Conservation (phyloP, 495 filamentous ascomycete genomes). For the Peziza echinospora region DNA sequence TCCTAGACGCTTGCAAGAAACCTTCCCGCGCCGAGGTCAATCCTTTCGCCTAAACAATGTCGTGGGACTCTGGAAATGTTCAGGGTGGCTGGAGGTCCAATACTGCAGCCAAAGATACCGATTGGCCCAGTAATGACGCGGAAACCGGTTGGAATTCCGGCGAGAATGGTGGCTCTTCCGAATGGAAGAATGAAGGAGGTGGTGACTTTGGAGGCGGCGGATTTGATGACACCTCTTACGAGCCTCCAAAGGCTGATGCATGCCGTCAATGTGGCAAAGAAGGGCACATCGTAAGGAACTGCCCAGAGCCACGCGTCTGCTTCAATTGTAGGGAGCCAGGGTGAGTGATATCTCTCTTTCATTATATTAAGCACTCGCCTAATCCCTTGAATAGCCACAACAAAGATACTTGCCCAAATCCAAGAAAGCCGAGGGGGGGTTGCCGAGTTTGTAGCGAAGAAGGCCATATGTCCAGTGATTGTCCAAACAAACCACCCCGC, state of each 20-base stretch:
- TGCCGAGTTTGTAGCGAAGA: too few relatives aligned
- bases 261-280: conserved; percentile 27
- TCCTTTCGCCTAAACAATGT: conserved; percentile 3
- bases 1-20: not conserved
- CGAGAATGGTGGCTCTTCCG: too few relatives aligned
- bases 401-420: not conserved
- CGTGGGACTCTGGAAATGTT: not conserved
- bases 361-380: conserved; percentile 27
- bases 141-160: too few relatives aligned
- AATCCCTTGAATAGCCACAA: conserved; percentile 20
- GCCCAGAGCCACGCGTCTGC: conserved; percentile 35
- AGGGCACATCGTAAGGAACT: conserved; percentile 38
- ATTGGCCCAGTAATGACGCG: too few relatives aligned
- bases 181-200: not conserved
- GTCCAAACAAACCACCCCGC: too few relatives aligned
- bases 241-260: not conserved
- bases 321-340: conserved; percentile 54
- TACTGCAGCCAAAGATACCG: too few relatives aligned
- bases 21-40: conserved; percentile 2
- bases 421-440: too few relatives aligned
- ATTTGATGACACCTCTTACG: not conserved
- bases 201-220: not conserved
- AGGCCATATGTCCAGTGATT: too few relatives aligned
- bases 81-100: too few relatives aligned
- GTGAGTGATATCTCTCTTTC: conserved; percentile 23